Evolutionary conservation across 2,329 filamentous ascomycete species (phyloP).

Genomic region (Colletotrichum abscissum): DNA sequence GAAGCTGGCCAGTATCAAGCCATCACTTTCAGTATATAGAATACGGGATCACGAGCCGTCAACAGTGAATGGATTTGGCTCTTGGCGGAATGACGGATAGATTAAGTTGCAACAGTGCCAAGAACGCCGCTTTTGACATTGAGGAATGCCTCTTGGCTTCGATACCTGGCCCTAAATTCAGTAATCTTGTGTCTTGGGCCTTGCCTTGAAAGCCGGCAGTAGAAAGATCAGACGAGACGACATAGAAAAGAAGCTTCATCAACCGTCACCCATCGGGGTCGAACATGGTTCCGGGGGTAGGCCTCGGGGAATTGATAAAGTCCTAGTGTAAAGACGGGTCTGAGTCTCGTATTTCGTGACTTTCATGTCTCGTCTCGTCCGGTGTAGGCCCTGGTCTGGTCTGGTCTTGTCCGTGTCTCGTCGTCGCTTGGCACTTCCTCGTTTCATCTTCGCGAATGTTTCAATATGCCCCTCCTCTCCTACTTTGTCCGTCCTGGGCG

Average conservation of each 20-base stretch:
- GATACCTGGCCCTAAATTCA: background rate
- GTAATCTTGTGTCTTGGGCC: background rate
- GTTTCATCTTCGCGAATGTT: constrained; percentile 24
- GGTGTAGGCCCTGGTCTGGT: background rate
- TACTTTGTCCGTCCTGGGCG: background rate
- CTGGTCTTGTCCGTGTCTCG: constrained; percentile 12
- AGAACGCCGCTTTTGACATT: background rate
- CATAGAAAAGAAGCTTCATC: background rate
- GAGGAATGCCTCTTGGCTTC: background rate
- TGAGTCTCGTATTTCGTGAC: background rate
- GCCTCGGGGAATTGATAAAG: constrained; percentile 2
- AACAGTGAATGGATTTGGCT: background rate
- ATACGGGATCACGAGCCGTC: background rate
- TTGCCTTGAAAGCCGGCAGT: background rate
- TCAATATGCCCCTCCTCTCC: constrained; percentile 1
- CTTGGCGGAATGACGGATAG: background rate
- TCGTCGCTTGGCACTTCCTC: constrained; percentile 17
- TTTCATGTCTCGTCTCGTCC: background rate
- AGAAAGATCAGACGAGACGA: background rate
- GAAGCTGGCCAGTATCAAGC: too few species aligned
- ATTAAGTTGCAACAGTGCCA: background rate
- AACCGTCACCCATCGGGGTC: background rate
- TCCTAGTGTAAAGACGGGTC: background rate
- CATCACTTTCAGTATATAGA: background rate
- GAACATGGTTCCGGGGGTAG: constrained; percentile 2